Evolutionary conservation across 768 basidiomycete species (phyloP), one percentile per base, ranked within the genome.

Genomic region (Coprinopsis strossmayeri): DNA sequence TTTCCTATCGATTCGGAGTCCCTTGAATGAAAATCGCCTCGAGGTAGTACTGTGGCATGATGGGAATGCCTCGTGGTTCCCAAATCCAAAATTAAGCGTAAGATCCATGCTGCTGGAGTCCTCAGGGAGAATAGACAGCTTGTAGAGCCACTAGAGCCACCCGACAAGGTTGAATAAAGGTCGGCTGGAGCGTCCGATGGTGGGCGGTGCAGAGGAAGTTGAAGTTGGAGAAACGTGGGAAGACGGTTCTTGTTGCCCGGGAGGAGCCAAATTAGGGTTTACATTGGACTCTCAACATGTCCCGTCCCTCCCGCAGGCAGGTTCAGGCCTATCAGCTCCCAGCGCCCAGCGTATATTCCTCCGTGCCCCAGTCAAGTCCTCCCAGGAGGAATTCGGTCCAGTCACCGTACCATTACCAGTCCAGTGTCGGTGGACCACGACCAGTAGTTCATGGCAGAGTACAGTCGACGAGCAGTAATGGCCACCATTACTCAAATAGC

Each of bases 341-440:
- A 27, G 64, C 70, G 37, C 76, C 78, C 48, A 72, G 77, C 12
- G 45, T 46, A 26, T 86, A 87, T 63, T 76, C 83, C 51, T 76
- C 80, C 30, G 82, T 86, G 3, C 82, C 84, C 0, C 82, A 81
- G 59, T 78, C 79, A 34, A 72, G 72, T 51, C 68, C 71, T 26
- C 51, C 51, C 37, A 41, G 53, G 23, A 43, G 55, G 1, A 46
- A 41, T 53, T 43, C 21, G 7, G 20, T 13, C 17, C 46, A 25
- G 25, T 25, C 17, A 13, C n/a, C 7, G n/a, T 17, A 27, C 25
- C 25, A 28, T 5, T 45, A 45, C 18, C 43, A 45, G 28, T 39
- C 28, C 46, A 43, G 26, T 25, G 26, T 30, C 28, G 37, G 15
- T 18, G 43, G 34, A 30, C 37, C 45, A 32, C 15, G 32, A 27